These are phyloP conservation scores for Rhodotorula sp. DNA, from an alignment of 1,284 basidiomycete species.

Conservation along the genomic window DNA sequence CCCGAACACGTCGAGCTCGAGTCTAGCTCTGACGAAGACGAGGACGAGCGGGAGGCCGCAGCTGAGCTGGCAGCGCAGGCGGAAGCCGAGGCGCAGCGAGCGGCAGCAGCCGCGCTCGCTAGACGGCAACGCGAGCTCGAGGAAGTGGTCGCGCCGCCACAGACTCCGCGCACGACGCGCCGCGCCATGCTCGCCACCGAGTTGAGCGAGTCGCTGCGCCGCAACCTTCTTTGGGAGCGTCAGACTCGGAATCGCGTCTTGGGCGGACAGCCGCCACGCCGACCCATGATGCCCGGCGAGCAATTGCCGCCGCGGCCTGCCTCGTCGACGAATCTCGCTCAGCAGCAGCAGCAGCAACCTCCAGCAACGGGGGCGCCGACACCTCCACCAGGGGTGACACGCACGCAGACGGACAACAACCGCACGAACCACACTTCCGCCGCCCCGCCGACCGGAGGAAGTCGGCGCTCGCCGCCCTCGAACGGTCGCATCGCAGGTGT, in stretches of 20 bases:
- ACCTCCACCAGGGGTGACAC: not conserved
- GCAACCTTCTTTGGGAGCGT: slow-evolving; percentile 81
- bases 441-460: not conserved
- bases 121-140: slow-evolving; percentile 28
- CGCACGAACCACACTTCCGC: not conserved
- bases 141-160: slow-evolving; percentile 62
- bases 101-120: slow-evolving; percentile 20
- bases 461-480: slow-evolving; percentile 15
- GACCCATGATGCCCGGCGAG: slow-evolving; percentile 19
- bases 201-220: slow-evolving; percentile 75
- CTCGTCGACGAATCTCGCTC: slow-evolving; percentile 12
- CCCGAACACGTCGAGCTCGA: slow-evolving; percentile 68
- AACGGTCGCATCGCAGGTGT: slow-evolving; percentile 21
- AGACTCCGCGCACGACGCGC: slow-evolving; percentile 78
- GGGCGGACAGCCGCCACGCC: slow-evolving; percentile 21
- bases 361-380: not conserved
- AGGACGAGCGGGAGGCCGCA: slow-evolving; percentile 50
- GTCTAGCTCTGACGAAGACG: slow-evolving; percentile 61
- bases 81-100: slow-evolving; percentile 10
- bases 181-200: slow-evolving; percentile 79
- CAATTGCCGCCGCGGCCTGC: slow-evolving; percentile 19
- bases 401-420: not conserved
- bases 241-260: slow-evolving; percentile 39
- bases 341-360: not conserved
- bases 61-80: not conserved